These are phyloP conservation scores for Epichloe uncinata DNA, from an alignment of 2,329 filamentous ascomycete species.

Conservation along the genomic window DNA sequence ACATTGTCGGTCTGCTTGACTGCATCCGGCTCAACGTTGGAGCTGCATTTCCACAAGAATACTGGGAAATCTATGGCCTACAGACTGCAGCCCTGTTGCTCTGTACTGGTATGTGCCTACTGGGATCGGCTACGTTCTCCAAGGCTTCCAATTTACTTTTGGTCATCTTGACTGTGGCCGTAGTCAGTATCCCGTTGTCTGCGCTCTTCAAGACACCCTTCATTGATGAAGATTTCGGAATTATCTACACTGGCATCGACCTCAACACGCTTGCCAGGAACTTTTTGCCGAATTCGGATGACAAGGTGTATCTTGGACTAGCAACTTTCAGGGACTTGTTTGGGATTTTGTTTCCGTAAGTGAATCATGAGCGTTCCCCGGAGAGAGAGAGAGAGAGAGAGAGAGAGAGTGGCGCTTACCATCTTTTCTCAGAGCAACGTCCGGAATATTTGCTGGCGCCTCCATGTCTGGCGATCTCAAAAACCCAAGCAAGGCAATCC, in stretches of 20 bases:
- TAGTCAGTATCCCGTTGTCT: conserved; percentile 74
- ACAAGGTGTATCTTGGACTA: conserved; percentile 46
- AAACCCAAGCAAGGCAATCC: conserved; percentile 73
- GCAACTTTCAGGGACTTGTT: conserved; percentile 72
- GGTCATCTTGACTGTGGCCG: conserved; percentile 55
- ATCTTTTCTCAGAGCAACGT: conserved; percentile 27
- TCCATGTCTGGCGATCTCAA: conserved; percentile 83
- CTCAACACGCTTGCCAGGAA: conserved; percentile 59
- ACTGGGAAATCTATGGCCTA: conserved; percentile 67
- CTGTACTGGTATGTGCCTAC: conserved; percentile 64
- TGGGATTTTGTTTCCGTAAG: conserved; percentile 65
- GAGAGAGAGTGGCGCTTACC: conserved; percentile 13
- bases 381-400: conserved; percentile 11
- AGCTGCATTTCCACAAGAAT: conserved; percentile 50
- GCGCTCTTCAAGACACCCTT: conserved; percentile 57
- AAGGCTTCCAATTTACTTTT: conserved; percentile 68
- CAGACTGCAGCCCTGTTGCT: conserved; percentile 56
- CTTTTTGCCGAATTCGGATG: conserved; percentile 54
- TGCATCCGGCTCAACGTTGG: conserved; percentile 69
- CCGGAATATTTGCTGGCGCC: conserved; percentile 54
- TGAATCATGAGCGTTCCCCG: not conserved
- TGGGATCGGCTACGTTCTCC: conserved; percentile 69
- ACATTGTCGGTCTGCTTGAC: conserved; percentile 74
- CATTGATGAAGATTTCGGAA: conserved; percentile 41
- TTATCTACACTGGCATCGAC: conserved; percentile 69